Evolutionary conservation across 768 basidiomycete genomes (phyloP).

Genomic region (Hortiboletus flavorubellus): DNA sequence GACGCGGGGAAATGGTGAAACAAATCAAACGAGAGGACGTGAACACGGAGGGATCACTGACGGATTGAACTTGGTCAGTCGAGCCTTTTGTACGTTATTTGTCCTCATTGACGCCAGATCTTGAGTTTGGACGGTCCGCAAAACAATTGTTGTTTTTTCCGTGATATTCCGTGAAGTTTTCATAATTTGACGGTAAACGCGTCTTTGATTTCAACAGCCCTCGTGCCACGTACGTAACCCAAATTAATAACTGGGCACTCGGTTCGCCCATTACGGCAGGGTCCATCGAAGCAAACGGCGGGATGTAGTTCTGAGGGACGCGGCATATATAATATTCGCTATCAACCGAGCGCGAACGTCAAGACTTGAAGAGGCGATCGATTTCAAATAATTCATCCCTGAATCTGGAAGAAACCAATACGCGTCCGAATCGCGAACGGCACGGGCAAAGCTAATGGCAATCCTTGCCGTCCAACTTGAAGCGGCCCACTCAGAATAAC

Average conservation of each 20-base stretch:
- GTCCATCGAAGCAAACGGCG: background rate
- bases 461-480: no score
- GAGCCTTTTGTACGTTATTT: conserved; percentile 34
- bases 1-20: background rate
- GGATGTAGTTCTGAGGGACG: no score
- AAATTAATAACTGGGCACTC: no score
- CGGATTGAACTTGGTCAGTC: background rate
- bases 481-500: no score
- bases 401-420: background rate
- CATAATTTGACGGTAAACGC: background rate
- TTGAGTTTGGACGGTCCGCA: conserved; percentile 13
- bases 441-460: background rate
- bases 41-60: conserved; percentile 27
- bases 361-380: background rate
- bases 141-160: conserved; percentile 12
- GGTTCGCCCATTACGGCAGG: background rate
- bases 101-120: conserved; percentile 29
- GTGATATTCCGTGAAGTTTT: conserved; percentile 20
- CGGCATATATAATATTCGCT: no score
- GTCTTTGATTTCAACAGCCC: background rate
- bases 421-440: background rate
- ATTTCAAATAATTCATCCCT: background rate
- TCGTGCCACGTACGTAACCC: background rate
- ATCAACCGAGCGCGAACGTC: background rate
- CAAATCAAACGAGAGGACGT: conserved; percentile 29